Percentiles rank a stretch among this genome's conserved stretches.
Evolutionary conservation across 768 basidiomycete genomes (phyloP).

Genomic region (Lactarius akahatsu): DNA sequence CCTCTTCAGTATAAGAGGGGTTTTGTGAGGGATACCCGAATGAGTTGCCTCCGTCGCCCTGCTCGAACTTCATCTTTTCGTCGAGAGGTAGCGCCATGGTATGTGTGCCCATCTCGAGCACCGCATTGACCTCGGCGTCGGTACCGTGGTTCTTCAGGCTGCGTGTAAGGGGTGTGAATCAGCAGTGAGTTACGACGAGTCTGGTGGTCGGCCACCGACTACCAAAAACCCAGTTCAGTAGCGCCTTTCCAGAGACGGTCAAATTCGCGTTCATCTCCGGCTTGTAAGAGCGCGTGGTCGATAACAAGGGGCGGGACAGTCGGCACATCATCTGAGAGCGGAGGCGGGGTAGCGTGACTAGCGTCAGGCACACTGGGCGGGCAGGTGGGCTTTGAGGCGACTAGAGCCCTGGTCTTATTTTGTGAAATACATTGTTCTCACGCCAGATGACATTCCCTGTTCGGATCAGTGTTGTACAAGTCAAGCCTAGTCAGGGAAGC

Average conservation of each 20-base stretch:
- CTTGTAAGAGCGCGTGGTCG: constrained; percentile 43
- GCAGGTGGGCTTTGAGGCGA: no score
- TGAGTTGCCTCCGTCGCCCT: constrained; percentile 39
- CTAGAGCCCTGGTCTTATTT: not conserved
- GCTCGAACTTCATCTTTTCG: constrained; percentile 44
- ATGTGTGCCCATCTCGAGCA: constrained; percentile 43
- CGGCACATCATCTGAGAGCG: constrained; percentile 46
- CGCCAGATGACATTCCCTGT: no score
- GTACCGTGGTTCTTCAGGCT: constrained; percentile 47
- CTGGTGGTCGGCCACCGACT: constrained; percentile 39
- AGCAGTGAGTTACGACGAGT: not conserved
- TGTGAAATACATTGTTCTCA: not conserved
- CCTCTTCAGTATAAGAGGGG: no score
- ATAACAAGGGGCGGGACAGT: constrained; percentile 49
- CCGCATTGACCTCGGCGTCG: constrained; percentile 36
- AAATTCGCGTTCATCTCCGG: constrained; percentile 39
- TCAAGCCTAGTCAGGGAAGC: no score
- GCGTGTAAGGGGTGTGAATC: not conserved
- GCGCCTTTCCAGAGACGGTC: constrained; percentile 49
- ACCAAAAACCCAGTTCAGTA: constrained; percentile 53
- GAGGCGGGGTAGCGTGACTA: constrained; percentile 35
- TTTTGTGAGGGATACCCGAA: not conserved
- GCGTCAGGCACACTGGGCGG: constrained; percentile 36
- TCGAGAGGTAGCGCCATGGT: constrained; percentile 42
- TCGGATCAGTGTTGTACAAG: no score